Evolutionary conservation across 345 rosid genomes (phyloP), one percentile per base, ranked within the genome.

Genomic region (Salix suchowensis): DNA sequence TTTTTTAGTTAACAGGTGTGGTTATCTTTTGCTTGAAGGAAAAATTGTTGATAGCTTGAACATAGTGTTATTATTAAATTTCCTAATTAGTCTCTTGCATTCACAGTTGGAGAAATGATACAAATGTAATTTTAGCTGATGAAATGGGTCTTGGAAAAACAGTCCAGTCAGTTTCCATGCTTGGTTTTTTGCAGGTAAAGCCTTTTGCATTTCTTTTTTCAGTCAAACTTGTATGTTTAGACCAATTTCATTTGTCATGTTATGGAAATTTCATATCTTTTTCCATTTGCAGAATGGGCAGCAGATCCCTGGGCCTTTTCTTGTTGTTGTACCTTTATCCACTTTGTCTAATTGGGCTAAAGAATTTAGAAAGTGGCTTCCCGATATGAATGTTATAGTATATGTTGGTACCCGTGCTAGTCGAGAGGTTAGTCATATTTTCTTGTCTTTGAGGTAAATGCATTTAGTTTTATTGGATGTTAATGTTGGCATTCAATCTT

Each of bases 91-190:
- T 69, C 50, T 77, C 68, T 76, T 73, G 67, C 65, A 42, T 70
- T 78, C 66, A 65, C 92, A 96, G 99, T 84, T 96, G 99, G 99
- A 89, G 95, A 84, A 94, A 94, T 84, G 97, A 94, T 83, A 96
- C 99, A n/a, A 96, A 96, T 88, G 99, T 96, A 80, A 96, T 96
- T 82, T 89, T 96, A 86, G 99, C 99, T 78, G 98, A 96, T 82
- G 99, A 96, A 83, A 96, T 96, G 99, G 99, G 99, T 85, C 99
- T 96, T 65, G 99, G 99, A 71, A 96, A 96, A 89, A 96, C 99
- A 74, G 98, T 96, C 73, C 99, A 96, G 89, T 96, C 99, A 37
- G 94, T 96, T 74, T 96, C 99, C 32, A 94, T 96, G 99, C 96
- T 96, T 67, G 99, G 99, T 69, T 96, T 96, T 79, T 82, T 96